A percentile compares a stretch with the other conserved stretches of the same genome.
phyloP scores from a whole-genome alignment of 352 stramenopile species.

The Phytophthora hybrid region DNA sequence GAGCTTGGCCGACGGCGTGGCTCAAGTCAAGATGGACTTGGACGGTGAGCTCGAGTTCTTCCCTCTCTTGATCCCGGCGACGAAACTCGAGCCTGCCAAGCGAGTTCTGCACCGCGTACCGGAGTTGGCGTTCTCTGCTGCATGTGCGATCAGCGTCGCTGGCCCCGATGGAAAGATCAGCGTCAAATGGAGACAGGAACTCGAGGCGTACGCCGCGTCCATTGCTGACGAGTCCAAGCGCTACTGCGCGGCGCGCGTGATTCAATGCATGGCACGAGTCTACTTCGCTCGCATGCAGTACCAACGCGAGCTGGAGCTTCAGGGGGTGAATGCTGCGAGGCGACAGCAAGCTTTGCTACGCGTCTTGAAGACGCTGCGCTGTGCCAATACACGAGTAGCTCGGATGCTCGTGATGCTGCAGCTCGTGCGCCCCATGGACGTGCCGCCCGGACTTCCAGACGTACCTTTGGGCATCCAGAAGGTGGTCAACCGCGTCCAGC shows the following conservation, averaged over 20 bases:
- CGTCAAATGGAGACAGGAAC: conserved; percentile 54
- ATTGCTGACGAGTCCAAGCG: conserved; percentile 76
- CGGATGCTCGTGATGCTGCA: conserved; percentile 77
- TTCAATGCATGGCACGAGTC: conserved; percentile 76
- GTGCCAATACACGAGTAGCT: conserved; percentile 73
- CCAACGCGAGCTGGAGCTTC: conserved; percentile 69
- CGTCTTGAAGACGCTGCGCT: conserved; percentile 59
- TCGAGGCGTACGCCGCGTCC: conserved; percentile 67
- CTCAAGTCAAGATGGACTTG: conserved; percentile 85
- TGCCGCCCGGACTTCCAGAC: conserved; percentile 60
- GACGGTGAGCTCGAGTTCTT: conserved; percentile 86
- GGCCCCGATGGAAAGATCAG: conserved; percentile 49
- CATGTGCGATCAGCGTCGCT: conserved; percentile 44
- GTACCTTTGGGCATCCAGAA: conserved; percentile 70
- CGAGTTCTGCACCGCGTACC: conserved; percentile 68
- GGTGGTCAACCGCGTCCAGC: conserved; percentile 62
- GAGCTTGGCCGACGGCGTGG: conserved; percentile 63
- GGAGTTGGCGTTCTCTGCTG: conserved; percentile 68
- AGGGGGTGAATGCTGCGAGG: conserved; percentile 71
- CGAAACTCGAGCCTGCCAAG: conserved; percentile 63
- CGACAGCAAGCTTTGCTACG: conserved; percentile 63
- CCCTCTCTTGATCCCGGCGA: conserved; percentile 63
- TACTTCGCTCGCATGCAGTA: conserved; percentile 73
- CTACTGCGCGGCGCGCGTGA: conserved; percentile 70
- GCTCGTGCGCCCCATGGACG: conserved; percentile 62